Conservation (phyloP, 2,329 filamentous ascomycete species). For the Clarireedia hainanense region DNA sequence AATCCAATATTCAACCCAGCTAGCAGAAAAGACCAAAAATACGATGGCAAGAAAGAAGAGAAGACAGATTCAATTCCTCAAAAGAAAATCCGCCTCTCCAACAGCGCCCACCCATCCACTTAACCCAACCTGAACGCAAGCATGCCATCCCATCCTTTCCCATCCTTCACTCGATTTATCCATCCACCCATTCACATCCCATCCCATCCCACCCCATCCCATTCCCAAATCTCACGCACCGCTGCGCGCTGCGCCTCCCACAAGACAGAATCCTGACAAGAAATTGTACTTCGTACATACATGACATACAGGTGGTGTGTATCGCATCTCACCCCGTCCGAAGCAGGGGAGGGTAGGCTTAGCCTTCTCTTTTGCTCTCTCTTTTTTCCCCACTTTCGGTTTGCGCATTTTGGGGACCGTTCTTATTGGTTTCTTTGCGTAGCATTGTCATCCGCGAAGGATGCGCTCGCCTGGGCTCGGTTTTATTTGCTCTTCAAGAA, state of each 20-base stretch:
- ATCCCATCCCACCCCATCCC: not conserved
- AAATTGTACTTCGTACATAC: not conserved
- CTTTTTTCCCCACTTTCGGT: too few species aligned
- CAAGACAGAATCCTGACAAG: not conserved
- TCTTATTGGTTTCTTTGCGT: not conserved
- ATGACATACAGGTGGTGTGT: not conserved
- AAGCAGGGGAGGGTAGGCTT: too few species aligned
- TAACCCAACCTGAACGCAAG: not conserved
- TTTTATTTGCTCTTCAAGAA: not conserved
- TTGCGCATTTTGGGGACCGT: too few species aligned
- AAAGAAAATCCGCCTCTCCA: not conserved
- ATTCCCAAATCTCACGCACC: not conserved
- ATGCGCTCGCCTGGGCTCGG: not conserved
- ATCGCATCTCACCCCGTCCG: too few species aligned
- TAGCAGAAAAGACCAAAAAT: not conserved
- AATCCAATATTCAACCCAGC: not conserved
- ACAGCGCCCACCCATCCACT: not conserved
- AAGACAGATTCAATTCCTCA: not conserved
- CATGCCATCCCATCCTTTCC: not conserved
- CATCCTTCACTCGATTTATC: not conserved
- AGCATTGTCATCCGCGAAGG: not conserved
- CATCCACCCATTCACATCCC: not conserved
- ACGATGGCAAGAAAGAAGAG: not conserved
- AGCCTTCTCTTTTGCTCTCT: too few species aligned
- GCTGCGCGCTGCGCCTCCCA: not conserved